Percentiles rank a stretch among this genome's conserved stretches.
These are phyloP conservation scores for Sarcomyxa edulis DNA, from an alignment of 768 basidiomycete genomes.

Conservation along the genomic window DNA sequence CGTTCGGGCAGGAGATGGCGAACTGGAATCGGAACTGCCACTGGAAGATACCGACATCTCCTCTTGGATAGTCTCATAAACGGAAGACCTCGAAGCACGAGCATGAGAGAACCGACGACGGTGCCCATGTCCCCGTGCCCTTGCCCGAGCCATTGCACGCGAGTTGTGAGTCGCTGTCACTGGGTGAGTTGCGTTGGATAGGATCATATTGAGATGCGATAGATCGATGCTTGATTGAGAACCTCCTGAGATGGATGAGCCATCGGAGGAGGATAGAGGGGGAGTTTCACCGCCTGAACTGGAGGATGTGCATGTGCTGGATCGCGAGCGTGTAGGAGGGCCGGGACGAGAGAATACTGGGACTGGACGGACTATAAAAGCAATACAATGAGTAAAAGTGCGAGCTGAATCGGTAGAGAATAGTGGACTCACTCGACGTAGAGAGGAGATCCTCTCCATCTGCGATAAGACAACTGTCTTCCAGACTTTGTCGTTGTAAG, in stretches of 20 bases:
- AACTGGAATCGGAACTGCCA: too few species aligned
- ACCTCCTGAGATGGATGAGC: slow-evolving; percentile 62
- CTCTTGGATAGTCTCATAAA: slow-evolving; percentile 80
- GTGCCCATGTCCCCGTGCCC: slow-evolving; percentile 58
- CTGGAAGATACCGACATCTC: too few species aligned
- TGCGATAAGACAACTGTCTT: slow-evolving; percentile 58
- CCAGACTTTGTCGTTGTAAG: slow-evolving; percentile 60
- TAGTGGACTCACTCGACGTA: slow-evolving; percentile 49
- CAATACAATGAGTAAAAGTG: too few species aligned
- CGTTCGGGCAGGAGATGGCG: slow-evolving; percentile 22
- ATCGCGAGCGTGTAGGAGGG: slow-evolving; percentile 48
- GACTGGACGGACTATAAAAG: slow-evolving; percentile 16
- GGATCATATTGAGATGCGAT: slow-evolving; percentile 48
- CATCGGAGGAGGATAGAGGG: slow-evolving; percentile 64
- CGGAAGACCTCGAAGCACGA: slow-evolving; percentile 57
- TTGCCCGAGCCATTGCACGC: slow-evolving; percentile 31
- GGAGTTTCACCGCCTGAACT: slow-evolving; percentile 70
- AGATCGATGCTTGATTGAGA: slow-evolving; percentile 79
- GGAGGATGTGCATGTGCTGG: slow-evolving; percentile 60
- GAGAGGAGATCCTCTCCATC: slow-evolving; percentile 68
- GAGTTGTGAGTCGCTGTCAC: slow-evolving; percentile 31
- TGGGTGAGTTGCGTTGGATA: slow-evolving; percentile 53
- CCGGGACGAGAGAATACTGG: slow-evolving; percentile 62
- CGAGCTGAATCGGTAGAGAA: slow-evolving; percentile 8
- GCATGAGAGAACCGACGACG: slow-evolving; percentile 65